phyloP scores from a whole-genome alignment of 441 rosid genomes.

The Adansonia madagascariensis region DNA sequence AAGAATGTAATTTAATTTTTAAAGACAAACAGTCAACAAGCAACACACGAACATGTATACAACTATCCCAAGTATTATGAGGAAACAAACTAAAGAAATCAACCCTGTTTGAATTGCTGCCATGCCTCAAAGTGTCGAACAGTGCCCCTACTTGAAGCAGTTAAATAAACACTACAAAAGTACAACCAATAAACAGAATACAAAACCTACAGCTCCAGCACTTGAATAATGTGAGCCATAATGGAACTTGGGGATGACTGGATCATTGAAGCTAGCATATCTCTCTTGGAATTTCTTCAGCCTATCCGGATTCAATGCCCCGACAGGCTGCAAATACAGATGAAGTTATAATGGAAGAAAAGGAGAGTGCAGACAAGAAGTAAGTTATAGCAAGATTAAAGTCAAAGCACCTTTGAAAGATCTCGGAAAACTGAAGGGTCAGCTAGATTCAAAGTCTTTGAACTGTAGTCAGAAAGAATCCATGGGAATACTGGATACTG shows the following conservation, averaged over 20 bases:
- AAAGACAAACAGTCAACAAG: background rate
- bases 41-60: background rate
- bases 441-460: constrained; percentile 79
- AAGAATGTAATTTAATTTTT: background rate
- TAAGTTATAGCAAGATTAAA: constrained; percentile 38
- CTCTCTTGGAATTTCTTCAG: constrained; percentile 91
- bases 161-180: constrained; percentile 1
- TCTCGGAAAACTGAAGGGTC: constrained; percentile 88
- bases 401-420: constrained; percentile 84
- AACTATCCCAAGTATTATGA: constrained; percentile 3
- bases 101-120: constrained; percentile 6
- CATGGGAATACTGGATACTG: constrained; percentile 99
- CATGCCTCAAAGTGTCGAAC: constrained; percentile 17
- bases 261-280: constrained; percentile 97
- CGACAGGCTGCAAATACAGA: constrained; percentile 82
- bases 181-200: constrained; percentile 1
- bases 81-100: constrained; percentile 21
- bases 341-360: constrained; percentile 34
- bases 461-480: constrained; percentile 88
- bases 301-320: constrained; percentile 86
- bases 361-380: constrained; percentile 26
- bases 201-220: constrained; percentile 86
- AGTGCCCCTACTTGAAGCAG: constrained; percentile 27
- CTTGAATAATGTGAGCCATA: constrained; percentile 99
- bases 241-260: constrained; percentile 97